phyloP scores from a whole-genome alignment of 2,329 filamentous ascomycete genomes.

The Colletotrichum tamarilloi region DNA sequence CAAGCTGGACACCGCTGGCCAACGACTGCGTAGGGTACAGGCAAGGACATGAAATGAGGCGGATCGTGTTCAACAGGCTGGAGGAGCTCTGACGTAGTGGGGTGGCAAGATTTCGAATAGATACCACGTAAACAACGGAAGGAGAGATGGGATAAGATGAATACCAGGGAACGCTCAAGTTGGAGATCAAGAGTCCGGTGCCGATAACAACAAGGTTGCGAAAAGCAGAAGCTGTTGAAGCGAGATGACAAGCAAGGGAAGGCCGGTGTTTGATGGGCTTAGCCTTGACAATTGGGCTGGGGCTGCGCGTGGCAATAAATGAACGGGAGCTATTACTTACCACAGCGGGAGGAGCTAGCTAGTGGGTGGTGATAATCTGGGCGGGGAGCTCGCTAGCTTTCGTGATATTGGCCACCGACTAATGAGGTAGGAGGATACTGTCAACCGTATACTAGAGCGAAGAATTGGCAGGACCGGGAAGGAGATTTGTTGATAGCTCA shows the following conservation, averaged over 20 bases:
- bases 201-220: not conserved
- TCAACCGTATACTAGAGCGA: not conserved
- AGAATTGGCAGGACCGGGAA: not conserved
- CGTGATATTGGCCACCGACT: constrained; percentile 9
- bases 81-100: constrained; percentile 3
- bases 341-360: constrained; percentile 20
- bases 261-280: not conserved
- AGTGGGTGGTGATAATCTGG: constrained; percentile 15
- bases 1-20: not conserved
- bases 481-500: not conserved
- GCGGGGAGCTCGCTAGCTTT: constrained; percentile 18
- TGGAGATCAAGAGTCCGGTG: not conserved
- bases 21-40: not conserved
- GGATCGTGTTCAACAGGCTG: not conserved
- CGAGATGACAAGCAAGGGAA: not conserved
- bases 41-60: not conserved
- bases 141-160: not conserved
- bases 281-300: not conserved
- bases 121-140: not conserved
- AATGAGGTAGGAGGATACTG: not conserved
- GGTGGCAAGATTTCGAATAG: constrained; percentile 13
- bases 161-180: not conserved
- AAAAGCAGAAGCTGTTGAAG: not conserved
- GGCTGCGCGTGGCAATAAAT: not conserved
- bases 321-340: constrained; percentile 23